Evolutionary conservation across 2,329 filamentous ascomycete species (phyloP).

Genomic region (Lecanicillium sp.): DNA sequence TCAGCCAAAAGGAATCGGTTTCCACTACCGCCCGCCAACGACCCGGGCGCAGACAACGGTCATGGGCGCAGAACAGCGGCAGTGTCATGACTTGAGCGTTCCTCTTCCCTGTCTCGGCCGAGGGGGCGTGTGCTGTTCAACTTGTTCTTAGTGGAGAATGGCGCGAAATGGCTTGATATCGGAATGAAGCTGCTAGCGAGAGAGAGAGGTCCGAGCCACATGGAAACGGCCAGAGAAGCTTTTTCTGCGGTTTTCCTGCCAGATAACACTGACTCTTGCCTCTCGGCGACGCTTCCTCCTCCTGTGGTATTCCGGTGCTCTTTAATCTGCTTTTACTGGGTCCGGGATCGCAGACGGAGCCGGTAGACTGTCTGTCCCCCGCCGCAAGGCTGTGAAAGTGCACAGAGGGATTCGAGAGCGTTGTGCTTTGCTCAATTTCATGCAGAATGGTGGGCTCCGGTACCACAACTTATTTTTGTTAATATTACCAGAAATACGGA

Average conservation of each 20-base stretch:
- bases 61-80: neutral
- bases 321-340: constrained; percentile 4
- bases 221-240: neutral
- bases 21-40: no score
- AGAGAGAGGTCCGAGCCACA: neutral
- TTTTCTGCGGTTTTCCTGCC: neutral
- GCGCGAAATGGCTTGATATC: neutral
- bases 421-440: neutral
- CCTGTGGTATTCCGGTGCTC: no score
- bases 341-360: constrained; percentile 3
- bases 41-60: no score
- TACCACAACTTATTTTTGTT: no score
- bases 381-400: neutral
- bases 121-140: neutral
- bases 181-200: neutral
- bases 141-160: neutral
- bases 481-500: no score
- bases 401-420: neutral
- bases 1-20: neutral
- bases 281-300: no score
- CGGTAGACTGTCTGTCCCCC: neutral
- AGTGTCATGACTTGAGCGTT: neutral
- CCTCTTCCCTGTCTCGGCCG: neutral
- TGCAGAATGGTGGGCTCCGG: no score
- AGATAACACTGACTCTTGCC: neutral